Conservation (phyloP, 805 yeast genomes). For the Nakazawaea ishiwadae region DNA sequence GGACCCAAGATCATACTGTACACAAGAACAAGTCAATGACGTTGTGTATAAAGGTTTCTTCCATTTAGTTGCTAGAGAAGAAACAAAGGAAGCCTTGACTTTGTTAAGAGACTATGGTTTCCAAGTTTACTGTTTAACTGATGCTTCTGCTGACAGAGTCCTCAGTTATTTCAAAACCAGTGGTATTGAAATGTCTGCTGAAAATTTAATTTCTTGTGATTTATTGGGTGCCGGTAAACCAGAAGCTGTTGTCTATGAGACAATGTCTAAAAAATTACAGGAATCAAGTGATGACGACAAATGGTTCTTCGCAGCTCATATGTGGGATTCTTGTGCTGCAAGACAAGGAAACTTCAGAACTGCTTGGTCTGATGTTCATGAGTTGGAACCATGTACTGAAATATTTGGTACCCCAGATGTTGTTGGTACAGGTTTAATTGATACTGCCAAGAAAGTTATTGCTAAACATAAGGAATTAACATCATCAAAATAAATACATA, state of each 20-base stretch:
- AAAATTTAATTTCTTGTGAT: conserved; percentile 26
- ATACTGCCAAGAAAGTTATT: conserved; percentile 25
- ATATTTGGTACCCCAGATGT: conserved; percentile 27
- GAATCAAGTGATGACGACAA: conserved; percentile 22
- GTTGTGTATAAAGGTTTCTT: conserved; percentile 21
- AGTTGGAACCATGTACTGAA: conserved; percentile 24
- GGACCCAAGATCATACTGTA: conserved; percentile 22
- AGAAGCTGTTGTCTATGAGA: conserved; percentile 23
- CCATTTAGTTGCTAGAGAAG: conserved; percentile 23
- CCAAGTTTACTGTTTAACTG: conserved; percentile 26
- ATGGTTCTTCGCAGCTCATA: conserved; percentile 28
- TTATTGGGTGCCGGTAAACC: conserved; percentile 26
- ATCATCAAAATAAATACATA: background rate
- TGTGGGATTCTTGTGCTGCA: conserved; percentile 30
- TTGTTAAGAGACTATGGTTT: conserved; percentile 25
- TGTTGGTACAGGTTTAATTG: conserved; percentile 23
- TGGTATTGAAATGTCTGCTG: conserved; percentile 23
- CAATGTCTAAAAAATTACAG: conserved; percentile 21
- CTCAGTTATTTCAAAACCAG: conserved; percentile 23
- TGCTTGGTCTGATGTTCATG: conserved; percentile 28
- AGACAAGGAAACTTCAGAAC: conserved; percentile 25
- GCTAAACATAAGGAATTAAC: conserved; percentile 15
- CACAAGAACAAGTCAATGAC: conserved; percentile 22
- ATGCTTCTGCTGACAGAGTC: conserved; percentile 24
- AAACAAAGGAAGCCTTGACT: conserved; percentile 23